phyloP scores from a whole-genome alignment of 2,329 filamentous ascomycete species.

The Lithohypha guttulata region DNA sequence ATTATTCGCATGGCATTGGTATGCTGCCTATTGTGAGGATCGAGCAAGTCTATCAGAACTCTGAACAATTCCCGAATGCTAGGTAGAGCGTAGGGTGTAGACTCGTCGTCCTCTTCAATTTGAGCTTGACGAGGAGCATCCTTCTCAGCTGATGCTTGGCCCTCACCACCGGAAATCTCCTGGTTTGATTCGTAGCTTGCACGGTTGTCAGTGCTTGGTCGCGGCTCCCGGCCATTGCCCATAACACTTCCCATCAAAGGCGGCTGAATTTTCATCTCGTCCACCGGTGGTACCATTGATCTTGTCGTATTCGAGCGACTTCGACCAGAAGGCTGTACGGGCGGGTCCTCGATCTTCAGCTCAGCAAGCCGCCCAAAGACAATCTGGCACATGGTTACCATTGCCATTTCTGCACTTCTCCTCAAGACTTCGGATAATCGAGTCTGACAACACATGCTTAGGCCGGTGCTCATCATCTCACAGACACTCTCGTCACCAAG shows the following conservation, averaged over 20 bases:
- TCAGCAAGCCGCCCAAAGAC: slow-evolving; percentile 91
- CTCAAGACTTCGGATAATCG: slow-evolving; percentile 83
- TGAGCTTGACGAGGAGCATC: slow-evolving; percentile 12
- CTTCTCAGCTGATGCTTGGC: slow-evolving; percentile 12
- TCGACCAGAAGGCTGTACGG: slow-evolving; percentile 40
- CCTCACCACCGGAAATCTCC: slow-evolving; percentile 22
- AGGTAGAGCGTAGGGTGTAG: slow-evolving; percentile 84
- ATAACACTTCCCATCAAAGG: slow-evolving; percentile 43
- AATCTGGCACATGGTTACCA: slow-evolving; percentile 98
- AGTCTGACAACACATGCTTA: slow-evolving; percentile 94
- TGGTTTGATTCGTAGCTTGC: slow-evolving; percentile 1
- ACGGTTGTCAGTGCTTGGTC: slow-evolving; percentile 12
- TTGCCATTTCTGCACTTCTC: slow-evolving; percentile 80
- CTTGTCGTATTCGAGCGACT: slow-evolving; percentile 19
- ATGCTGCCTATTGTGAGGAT: slow-evolving; percentile 85
- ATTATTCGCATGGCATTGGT: slow-evolving; percentile 95
- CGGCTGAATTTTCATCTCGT: slow-evolving; percentile 74
- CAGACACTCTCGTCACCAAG: slow-evolving; percentile 98
- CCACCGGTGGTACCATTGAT: slow-evolving; percentile 50
- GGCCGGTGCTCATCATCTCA: slow-evolving; percentile 96
- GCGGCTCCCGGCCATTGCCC: slow-evolving; percentile 31
- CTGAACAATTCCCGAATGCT: slow-evolving; percentile 91
- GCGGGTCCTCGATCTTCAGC: slow-evolving; percentile 62
- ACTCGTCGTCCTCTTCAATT: slow-evolving; percentile 41
- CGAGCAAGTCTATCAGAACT: slow-evolving; percentile 83